Evolutionary conservation across 2,329 filamentous ascomycete species (phyloP).

Genomic region (Trichoderma aggressivum): DNA sequence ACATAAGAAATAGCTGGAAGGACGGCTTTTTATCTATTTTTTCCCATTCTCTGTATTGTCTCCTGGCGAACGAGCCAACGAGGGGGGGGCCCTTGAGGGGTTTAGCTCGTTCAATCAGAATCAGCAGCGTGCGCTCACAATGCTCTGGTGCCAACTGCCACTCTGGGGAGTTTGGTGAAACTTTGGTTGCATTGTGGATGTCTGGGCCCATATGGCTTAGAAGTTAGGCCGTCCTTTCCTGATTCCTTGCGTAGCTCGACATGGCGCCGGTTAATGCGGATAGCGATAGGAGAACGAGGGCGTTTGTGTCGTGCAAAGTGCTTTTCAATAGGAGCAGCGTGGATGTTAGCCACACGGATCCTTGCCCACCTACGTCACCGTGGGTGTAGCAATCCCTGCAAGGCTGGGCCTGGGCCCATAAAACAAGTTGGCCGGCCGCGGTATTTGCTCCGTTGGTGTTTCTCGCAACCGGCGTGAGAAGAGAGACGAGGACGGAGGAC

Average conservation of each 20-base stretch:
- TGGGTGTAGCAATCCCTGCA: slow-evolving; percentile 12
- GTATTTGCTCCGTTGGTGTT: slow-evolving; percentile 3
- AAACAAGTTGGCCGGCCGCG: slow-evolving; percentile 1
- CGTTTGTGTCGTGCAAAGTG: slow-evolving; percentile 1
- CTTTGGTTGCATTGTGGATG: slow-evolving; percentile 18
- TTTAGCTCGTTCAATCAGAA: neutral
- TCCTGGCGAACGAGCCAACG: neutral
- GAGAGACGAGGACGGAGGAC: neutral
- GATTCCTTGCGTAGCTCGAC: neutral
- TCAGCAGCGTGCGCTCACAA: neutral
- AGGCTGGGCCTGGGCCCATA: slow-evolving; percentile 2
- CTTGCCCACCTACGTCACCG: slow-evolving; percentile 18
- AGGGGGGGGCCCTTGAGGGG: slow-evolving; percentile 6
- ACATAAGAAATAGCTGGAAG: neutral
- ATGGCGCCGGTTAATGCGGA: slow-evolving; percentile 12
- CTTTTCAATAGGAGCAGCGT: slow-evolving; percentile 12
- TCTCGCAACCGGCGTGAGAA: neutral
- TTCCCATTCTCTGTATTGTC: neutral
- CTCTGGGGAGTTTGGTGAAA: slow-evolving; percentile 14
- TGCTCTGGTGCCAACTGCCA: neutral
- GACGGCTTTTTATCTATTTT: slow-evolving; percentile 1
- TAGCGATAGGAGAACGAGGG: slow-evolving; percentile 6
- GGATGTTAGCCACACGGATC: slow-evolving; percentile 15
- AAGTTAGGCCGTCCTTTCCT: slow-evolving; percentile 2
- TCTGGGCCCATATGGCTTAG: slow-evolving; percentile 7